Conservation (phyloP, 768 basidiomycete species). For the Trametes cingulata region DNA sequence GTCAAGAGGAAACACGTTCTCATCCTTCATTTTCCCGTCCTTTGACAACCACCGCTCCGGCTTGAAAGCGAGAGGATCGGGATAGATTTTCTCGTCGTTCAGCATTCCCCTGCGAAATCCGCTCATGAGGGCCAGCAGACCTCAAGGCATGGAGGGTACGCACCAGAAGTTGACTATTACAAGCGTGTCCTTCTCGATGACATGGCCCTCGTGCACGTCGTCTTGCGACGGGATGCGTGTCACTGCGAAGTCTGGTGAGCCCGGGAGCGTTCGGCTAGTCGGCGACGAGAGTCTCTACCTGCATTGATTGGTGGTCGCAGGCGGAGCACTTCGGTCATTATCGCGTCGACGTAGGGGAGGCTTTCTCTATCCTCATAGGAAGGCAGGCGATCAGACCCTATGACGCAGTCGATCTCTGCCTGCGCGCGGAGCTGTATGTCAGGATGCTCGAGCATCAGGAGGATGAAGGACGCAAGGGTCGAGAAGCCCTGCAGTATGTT, state of each 20-base stretch:
- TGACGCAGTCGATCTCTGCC: conserved; percentile 31
- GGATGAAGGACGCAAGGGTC: conserved; percentile 22
- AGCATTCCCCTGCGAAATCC: conserved; percentile 34
- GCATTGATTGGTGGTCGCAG: conserved; percentile 21
- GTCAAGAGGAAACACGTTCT: neutral
- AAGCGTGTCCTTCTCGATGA: conserved; percentile 19
- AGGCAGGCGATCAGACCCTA: conserved; percentile 29
- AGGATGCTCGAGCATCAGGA: conserved; percentile 28
- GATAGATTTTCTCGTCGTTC: conserved; percentile 46
- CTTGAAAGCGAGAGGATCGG: conserved; percentile 30
- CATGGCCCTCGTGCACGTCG: conserved; percentile 19
- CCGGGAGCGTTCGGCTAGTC: neutral
- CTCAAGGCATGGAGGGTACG: neutral
- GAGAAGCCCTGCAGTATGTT: conserved; percentile 9
- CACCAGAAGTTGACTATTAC: conserved; percentile 25
- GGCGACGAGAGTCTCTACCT: neutral
- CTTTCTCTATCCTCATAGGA: conserved; percentile 17
- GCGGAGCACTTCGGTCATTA: conserved; percentile 31
- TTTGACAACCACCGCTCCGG: conserved; percentile 26
- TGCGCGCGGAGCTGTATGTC: conserved; percentile 29
- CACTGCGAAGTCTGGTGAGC: neutral
- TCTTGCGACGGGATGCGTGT: conserved; percentile 10
- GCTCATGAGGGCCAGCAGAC: neutral
- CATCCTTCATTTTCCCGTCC: conserved; percentile 1
- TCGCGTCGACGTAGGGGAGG: conserved; percentile 31